Evolutionary conservation across 1,139 yeast genomes (phyloP).

Genomic region (Candida gigantensis): DNA sequence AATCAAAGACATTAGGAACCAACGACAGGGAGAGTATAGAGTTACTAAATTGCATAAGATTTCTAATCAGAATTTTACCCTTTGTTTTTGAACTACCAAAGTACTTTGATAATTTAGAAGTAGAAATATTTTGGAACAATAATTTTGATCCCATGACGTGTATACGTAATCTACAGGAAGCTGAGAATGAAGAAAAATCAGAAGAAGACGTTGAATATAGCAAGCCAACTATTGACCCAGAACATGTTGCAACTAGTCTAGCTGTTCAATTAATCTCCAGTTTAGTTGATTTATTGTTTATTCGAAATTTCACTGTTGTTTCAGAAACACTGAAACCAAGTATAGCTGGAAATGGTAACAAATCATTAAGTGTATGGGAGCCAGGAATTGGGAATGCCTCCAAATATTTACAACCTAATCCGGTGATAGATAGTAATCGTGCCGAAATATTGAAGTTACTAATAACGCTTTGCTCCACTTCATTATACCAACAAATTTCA

Average conservation of each 20-base stretch:
- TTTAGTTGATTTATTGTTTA: constrained; percentile 56
- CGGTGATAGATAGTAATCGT: constrained; percentile 63
- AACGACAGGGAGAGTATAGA: constrained; percentile 13
- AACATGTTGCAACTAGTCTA: constrained; percentile 28
- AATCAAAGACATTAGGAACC: constrained; percentile 6
- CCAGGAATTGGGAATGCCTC: constrained; percentile 65
- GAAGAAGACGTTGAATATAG: constrained; percentile 7
- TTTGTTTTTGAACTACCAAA: constrained; percentile 57
- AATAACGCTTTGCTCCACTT: constrained; percentile 61
- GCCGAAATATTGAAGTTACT: constrained; percentile 66
- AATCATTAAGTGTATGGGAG: constrained; percentile 56
- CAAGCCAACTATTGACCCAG: constrained; percentile 3
- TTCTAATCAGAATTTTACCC: constrained; percentile 69
- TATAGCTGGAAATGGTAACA: constrained; percentile 10
- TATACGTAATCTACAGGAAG: constrained; percentile 1
- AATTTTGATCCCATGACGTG: constrained; percentile 14
- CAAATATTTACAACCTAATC: constrained; percentile 45
- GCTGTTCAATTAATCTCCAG: constrained; percentile 53
- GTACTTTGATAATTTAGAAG: constrained; percentile 34
- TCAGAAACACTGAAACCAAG: constrained; percentile 3
- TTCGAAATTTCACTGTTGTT: constrained; percentile 58
- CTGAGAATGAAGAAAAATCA: constrained; percentile 5
- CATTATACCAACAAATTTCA: constrained; percentile 55
- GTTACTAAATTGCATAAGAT: constrained; percentile 61
- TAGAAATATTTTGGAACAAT: constrained; percentile 34